Conservation (phyloP, 306 rosid species). For the Cercis canadensis region DNA sequence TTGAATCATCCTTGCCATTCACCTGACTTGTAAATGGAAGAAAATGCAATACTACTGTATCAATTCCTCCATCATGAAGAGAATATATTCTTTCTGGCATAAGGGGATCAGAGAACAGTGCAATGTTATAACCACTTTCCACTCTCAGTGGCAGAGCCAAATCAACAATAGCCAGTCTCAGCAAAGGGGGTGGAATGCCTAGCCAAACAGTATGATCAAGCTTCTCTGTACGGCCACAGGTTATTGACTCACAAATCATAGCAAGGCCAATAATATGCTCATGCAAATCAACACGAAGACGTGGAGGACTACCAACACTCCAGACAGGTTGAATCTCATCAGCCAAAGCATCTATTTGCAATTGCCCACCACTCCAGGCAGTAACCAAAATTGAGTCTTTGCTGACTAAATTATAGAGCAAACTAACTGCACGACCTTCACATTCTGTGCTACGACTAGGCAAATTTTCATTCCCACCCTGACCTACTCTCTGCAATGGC, state of each 20-base stretch:
- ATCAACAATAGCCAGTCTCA: slow-evolving; percentile 91
- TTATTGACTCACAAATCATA: slow-evolving; percentile 85
- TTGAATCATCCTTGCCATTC: slow-evolving; percentile 69
- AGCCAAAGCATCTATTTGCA: slow-evolving; percentile 93
- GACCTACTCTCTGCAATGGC: slow-evolving; percentile 76
- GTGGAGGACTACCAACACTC: slow-evolving; percentile 77
- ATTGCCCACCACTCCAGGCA: slow-evolving; percentile 97
- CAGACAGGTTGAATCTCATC: slow-evolving; percentile 97
- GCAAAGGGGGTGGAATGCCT: slow-evolving; percentile 80
- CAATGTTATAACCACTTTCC: slow-evolving; percentile 61
- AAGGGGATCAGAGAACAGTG: slow-evolving; percentile 76
- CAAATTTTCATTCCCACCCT: slow-evolving; percentile 59
- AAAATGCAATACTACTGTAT: slow-evolving; percentile 91
- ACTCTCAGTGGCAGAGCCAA: slow-evolving; percentile 76
- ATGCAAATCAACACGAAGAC: slow-evolving; percentile 72
- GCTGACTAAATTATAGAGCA: slow-evolving; percentile 75
- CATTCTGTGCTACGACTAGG: slow-evolving; percentile 73
- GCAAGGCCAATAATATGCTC: slow-evolving; percentile 84
- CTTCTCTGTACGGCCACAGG: slow-evolving; percentile 49
- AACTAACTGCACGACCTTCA: slow-evolving; percentile 83
- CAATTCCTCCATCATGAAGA: slow-evolving; percentile 92
- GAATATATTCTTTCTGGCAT: slow-evolving; percentile 84
- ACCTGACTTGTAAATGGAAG: slow-evolving; percentile 92
- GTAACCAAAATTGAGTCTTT: slow-evolving; percentile 88
- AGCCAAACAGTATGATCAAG: slow-evolving; percentile 78